A percentile compares a stretch with the other conserved stretches of the same genome.
Evolutionary conservation across 1,139 yeast genomes (phyloP).

Genomic region (Kodamaea sp.): DNA sequence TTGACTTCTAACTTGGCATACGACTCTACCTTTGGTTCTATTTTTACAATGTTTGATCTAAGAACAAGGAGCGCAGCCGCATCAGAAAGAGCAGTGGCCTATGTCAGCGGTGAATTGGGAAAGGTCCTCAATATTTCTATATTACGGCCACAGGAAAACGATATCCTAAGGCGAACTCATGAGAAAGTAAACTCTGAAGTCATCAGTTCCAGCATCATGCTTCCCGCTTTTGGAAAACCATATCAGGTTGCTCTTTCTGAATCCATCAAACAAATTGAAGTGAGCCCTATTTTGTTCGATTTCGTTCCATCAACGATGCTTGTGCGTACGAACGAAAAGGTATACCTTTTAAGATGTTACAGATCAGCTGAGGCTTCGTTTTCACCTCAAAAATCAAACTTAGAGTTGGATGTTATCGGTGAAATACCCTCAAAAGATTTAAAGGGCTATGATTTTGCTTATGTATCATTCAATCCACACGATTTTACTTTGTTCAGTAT

Average conservation of each 20-base stretch:
- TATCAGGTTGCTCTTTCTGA: conserved; percentile 29
- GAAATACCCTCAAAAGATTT: conserved; percentile 23
- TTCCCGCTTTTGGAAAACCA: conserved; percentile 19
- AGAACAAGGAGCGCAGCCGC: conserved; percentile 12
- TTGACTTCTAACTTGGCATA: conserved; percentile 31
- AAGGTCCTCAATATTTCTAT: conserved; percentile 30
- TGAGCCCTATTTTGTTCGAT: conserved; percentile 20
- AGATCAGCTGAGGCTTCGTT: conserved; percentile 4
- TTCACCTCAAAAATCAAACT: conserved; percentile 8
- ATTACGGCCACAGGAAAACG: conserved; percentile 7
- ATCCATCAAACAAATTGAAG: conserved; percentile 42
- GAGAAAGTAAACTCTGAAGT: too few relatives aligned
- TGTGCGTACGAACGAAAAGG: conserved; percentile 27
- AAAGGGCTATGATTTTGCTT: conserved; percentile 42
- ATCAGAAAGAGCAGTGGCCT: conserved; percentile 27
- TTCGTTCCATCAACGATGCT: conserved; percentile 23
- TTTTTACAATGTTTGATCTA: conserved; percentile 24
- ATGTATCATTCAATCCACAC: conserved; percentile 46
- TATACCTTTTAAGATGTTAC: conserved; percentile 28
- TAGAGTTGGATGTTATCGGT: conserved; percentile 23
- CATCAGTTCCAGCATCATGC: not conserved
- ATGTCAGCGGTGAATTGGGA: conserved; percentile 34
- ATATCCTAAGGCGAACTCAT: too few relatives aligned
- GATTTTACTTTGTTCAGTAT: conserved; percentile 39
- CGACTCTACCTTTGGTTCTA: conserved; percentile 39